These are phyloP conservation scores for Globisporangium polare DNA, from an alignment of 352 stramenopile species.

Conservation along the genomic window DNA sequence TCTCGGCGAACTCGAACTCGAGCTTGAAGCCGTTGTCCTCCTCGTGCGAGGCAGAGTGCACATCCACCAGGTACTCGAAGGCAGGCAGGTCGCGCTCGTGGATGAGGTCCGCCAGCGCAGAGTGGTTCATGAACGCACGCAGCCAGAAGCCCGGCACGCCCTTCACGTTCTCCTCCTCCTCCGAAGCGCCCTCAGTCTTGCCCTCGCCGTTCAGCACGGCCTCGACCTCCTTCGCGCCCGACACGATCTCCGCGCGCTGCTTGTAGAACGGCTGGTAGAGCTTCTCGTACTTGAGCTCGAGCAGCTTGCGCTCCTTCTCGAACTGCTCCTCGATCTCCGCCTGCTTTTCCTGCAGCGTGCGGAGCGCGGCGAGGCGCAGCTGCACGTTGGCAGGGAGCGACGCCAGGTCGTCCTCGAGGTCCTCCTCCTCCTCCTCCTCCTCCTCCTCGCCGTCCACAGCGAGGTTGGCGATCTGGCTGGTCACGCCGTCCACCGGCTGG, in stretches of 20 bases:
- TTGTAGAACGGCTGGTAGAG: slow-evolving; percentile 82
- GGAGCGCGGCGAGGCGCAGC: slow-evolving; percentile 61
- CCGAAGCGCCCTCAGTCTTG: slow-evolving; percentile 26
- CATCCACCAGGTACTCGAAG: slow-evolving; percentile 74
- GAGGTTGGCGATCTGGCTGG: slow-evolving; percentile 36
- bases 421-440: slow-evolving; percentile 22
- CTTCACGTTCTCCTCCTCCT: slow-evolving; percentile 52
- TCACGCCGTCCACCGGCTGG: slow-evolving; percentile 44
- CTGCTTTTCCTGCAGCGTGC: slow-evolving; percentile 77
- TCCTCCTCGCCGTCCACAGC: slow-evolving; percentile 19
- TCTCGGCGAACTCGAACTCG: slow-evolving; percentile 75
- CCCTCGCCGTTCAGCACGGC: slow-evolving; percentile 41
- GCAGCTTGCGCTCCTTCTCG: slow-evolving; percentile 76
- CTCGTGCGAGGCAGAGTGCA: slow-evolving; percentile 73
- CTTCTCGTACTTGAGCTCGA: slow-evolving; percentile 89
- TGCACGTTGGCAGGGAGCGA: slow-evolving; percentile 70
- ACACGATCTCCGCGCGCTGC: slow-evolving; percentile 71
- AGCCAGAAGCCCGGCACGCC: slow-evolving; percentile 85
- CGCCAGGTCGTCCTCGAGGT: slow-evolving; percentile 55
- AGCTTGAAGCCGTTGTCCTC: slow-evolving; percentile 86
- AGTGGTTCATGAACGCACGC: slow-evolving; percentile 84
- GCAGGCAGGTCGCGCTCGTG: slow-evolving; percentile 76
- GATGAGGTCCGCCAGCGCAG: slow-evolving; percentile 69
- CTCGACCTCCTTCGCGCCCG: slow-evolving; percentile 72
- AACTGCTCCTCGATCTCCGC: slow-evolving; percentile 77